Evolutionary conservation across 2,329 filamentous ascomycete species (phyloP), one percentile per base, ranked within the genome.

Genomic region (Aureobasidium leucospermi): DNA sequence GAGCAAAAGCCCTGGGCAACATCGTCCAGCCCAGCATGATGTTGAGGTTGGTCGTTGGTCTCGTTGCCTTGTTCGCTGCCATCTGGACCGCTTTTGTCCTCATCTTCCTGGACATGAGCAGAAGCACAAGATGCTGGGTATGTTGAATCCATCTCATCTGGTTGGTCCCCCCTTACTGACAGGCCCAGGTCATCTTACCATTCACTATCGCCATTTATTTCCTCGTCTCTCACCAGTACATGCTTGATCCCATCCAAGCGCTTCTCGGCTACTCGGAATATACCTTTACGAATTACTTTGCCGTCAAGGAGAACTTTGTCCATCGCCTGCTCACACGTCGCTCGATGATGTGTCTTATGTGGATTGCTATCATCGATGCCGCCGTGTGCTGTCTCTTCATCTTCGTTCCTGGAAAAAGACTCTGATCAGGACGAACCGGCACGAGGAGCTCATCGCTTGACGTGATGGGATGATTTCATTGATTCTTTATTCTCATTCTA

Each of bases 21-120:
- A 81, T 99, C 13, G 93, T 99, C 31, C 94, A 93, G 3, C 85
- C 93, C 15, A 96, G 90, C 48, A 86, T 96, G 65, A 85, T 97
- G 70, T 81, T 95, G 66, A 84, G 94, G 58, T 78, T 97, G 55
- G 90, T 96, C 47, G 72, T 96, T 65, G 94, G 93, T 38, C 81
- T 99, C 56, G 79, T 94, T 49, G 83, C 88, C 64, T 86, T 99
- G 78, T 96, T 96, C 73, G 91, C 85, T 65, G 95, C 84, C 28
- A 94, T 97, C 74, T 99, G 95, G 95, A 84, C 90, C 4, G 90
- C 86, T 0, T 99, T 96, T 70, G 84, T 94, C 63, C 85, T 97
- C 62, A 96, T 99, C 66, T 94, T 99, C 74, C 84, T 96, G 8
- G 80, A 96, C 74, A 85, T 87, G 69, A 83, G 85, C 46, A 84